These are phyloP conservation scores for Pholiota microspora DNA, from an alignment of 768 basidiomycete genomes.

Conservation along the genomic window DNA sequence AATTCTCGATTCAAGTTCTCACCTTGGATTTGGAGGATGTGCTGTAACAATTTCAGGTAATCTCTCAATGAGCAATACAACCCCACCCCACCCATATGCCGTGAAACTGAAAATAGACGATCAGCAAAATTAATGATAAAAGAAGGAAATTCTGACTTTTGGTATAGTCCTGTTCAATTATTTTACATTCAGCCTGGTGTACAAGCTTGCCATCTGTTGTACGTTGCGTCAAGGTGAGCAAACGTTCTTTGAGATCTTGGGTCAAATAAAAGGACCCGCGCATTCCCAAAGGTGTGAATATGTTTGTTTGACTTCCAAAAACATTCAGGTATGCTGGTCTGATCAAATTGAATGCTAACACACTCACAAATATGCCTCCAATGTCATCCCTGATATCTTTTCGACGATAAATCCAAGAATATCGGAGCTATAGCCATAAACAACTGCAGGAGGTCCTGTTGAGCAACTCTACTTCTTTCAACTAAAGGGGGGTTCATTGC, in stretches of 20 bases:
- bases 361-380: conserved; percentile 28
- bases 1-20: neutral
- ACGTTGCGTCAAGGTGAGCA: conserved; percentile 21
- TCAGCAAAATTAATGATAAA: neutral
- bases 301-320: conserved; percentile 24
- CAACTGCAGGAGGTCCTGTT: conserved; percentile 12
- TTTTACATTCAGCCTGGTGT: conserved; percentile 8
- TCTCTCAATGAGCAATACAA: conserved; percentile 25
- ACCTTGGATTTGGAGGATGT: conserved; percentile 29
- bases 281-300: conserved; percentile 29
- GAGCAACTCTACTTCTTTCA: conserved; percentile 2
- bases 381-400: conserved; percentile 23
- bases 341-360: neutral
- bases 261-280: conserved; percentile 27
- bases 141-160: conserved; percentile 17
- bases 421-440: conserved; percentile 30
- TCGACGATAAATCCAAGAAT: conserved; percentile 29
- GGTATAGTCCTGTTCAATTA: conserved; percentile 23
- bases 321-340: neutral
- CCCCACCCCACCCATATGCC: conserved; percentile 26
- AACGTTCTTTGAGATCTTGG: conserved; percentile 18
- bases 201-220: conserved; percentile 18
- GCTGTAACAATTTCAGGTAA: conserved; percentile 25
- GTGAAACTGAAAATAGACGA: conserved; percentile 7
- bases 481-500: too few relatives aligned